Conservation (phyloP, 768 basidiomycete genomes). For the Collybia mongolica region DNA sequence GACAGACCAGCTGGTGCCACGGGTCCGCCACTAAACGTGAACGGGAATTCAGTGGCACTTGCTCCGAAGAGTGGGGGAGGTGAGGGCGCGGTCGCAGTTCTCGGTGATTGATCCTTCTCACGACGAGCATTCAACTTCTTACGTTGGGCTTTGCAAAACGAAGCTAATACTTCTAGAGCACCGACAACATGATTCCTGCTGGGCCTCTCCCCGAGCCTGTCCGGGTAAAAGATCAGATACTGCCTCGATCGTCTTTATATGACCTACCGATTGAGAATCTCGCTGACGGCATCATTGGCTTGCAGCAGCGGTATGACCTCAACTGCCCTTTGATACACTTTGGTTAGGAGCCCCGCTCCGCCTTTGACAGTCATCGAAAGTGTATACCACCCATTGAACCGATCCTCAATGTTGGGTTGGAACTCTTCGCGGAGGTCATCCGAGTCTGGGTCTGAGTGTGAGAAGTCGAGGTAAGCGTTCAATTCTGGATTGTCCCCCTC, state of each 20-base stretch:
- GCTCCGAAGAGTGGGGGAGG: not conserved
- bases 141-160: conserved; percentile 6
- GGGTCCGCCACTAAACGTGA: no score
- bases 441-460: conserved; percentile 51
- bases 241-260: conserved; percentile 43
- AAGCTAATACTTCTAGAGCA: conserved; percentile 1
- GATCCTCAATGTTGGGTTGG: conserved; percentile 51
- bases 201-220: conserved; percentile 2
- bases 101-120: not conserved
- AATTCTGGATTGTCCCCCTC: conserved; percentile 45
- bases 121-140: not conserved
- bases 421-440: conserved; percentile 64
- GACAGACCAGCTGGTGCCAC: not conserved
- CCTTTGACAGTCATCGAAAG: conserved; percentile 37
- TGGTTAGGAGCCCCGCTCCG: conserved; percentile 31
- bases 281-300: conserved; percentile 48
- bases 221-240: not conserved
- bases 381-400: conserved; percentile 58
- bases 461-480: conserved; percentile 49
- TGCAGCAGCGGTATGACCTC: conserved; percentile 59
- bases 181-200: not conserved
- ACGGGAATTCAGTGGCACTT: no score
- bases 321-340: conserved; percentile 42
- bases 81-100: not conserved
- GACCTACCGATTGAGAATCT: conserved; percentile 53